phyloP scores from a whole-genome alignment of 441 rosid genomes.

The Bocquillonia castaneifolia region DNA sequence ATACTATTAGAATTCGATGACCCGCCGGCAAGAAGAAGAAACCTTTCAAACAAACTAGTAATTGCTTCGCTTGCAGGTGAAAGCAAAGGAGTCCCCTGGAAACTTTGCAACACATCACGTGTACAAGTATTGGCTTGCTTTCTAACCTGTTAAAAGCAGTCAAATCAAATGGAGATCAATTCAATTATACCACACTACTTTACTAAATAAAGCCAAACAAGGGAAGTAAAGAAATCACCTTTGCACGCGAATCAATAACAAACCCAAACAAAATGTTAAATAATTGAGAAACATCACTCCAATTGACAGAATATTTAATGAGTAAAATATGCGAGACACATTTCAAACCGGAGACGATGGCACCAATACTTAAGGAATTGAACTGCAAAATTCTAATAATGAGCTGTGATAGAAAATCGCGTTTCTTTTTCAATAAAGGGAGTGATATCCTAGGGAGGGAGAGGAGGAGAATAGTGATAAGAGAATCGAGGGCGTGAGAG shows the following conservation, averaged over 20 bases:
- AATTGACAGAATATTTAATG: slow-evolving; percentile 37
- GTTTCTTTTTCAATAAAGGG: slow-evolving; percentile 44
- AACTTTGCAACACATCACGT: slow-evolving; percentile 55
- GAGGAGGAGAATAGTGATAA: slow-evolving; percentile 50
- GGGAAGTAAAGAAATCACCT: slow-evolving; percentile 33
- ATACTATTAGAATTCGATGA: slow-evolving; percentile 41
- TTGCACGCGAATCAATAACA: slow-evolving; percentile 49
- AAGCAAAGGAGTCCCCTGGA: slow-evolving; percentile 46
- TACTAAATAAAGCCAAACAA: background rate
- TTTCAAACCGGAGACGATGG: slow-evolving; percentile 54
- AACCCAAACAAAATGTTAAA: slow-evolving; percentile 41
- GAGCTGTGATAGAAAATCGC: slow-evolving; percentile 44
- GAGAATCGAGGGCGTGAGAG: slow-evolving; percentile 46
- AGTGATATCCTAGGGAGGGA: slow-evolving; percentile 47
- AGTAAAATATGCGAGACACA: slow-evolving; percentile 52
- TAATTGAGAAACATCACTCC: slow-evolving; percentile 44
- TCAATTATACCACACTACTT: no score
- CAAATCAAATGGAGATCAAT: background rate
- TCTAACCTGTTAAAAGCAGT: slow-evolving; percentile 49
- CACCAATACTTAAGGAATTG: slow-evolving; percentile 37
- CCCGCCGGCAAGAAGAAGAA: slow-evolving; percentile 66
- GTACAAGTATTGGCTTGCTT: slow-evolving; percentile 55
- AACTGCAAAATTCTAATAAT: slow-evolving; percentile 41
- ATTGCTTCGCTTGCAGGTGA: slow-evolving; percentile 65
- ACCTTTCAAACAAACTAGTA: slow-evolving; percentile 51